Conservation (phyloP, 306 rosid species). For the Mimosa bimucronata region DNA sequence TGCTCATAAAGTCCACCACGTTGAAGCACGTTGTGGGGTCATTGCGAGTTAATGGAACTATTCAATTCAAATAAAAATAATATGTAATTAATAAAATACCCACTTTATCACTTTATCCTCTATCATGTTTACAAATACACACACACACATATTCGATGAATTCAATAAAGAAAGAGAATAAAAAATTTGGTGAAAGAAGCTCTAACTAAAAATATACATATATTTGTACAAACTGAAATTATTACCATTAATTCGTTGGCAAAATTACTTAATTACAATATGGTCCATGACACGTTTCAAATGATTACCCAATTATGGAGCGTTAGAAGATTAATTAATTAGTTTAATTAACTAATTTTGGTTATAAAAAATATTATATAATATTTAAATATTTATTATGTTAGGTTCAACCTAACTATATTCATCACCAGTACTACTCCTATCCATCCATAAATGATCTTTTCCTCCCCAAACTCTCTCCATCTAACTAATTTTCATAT, state of each 20-base stretch:
- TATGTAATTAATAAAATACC: slow-evolving; percentile 6
- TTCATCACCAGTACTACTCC: slow-evolving; percentile 49
- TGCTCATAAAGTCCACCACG: slow-evolving; percentile 65
- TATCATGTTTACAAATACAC: slow-evolving; percentile 9
- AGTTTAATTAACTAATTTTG: slow-evolving; percentile 19
- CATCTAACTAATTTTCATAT: slow-evolving; percentile 29
- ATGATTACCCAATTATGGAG: slow-evolving; percentile 41
- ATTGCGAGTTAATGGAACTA: slow-evolving; percentile 47
- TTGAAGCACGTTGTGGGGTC: slow-evolving; percentile 79
- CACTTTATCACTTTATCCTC: slow-evolving; percentile 40
- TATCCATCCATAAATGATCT: slow-evolving; percentile 61
- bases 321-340: slow-evolving; percentile 27
- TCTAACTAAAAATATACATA: slow-evolving; percentile 6
- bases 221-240: background rate
- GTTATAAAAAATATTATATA: slow-evolving; percentile 43
- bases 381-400: slow-evolving; percentile 52
- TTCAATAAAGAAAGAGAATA: background rate
- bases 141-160: background rate
- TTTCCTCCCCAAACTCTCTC: slow-evolving; percentile 44
- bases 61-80: slow-evolving; percentile 14
- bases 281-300: slow-evolving; percentile 47
- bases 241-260: background rate
- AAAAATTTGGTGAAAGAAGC: slow-evolving; percentile 29
- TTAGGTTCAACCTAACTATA: slow-evolving; percentile 64
- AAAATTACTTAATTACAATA: slow-evolving; percentile 36